These are phyloP conservation scores for Lentinula aciculospora DNA, from an alignment of 768 basidiomycete genomes.

Conservation along the genomic window DNA sequence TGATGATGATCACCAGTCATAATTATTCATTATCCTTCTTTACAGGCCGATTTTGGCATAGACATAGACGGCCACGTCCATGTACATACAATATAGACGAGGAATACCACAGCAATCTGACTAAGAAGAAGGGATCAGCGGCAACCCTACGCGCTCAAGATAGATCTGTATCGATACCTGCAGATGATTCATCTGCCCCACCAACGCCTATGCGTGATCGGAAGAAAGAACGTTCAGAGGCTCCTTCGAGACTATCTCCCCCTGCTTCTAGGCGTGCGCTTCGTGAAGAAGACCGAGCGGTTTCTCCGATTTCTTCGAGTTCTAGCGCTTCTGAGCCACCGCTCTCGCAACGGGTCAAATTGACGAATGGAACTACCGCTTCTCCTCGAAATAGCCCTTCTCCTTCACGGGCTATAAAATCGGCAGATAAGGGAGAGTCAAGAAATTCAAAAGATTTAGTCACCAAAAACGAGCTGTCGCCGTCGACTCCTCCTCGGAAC, in stretches of 20 bases:
- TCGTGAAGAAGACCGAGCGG: constrained; percentile 46
- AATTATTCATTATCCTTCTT: constrained; percentile 8
- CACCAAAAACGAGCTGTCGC: background rate
- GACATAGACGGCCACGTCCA: constrained; percentile 76
- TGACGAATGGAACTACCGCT: constrained; percentile 39
- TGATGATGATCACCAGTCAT: background rate
- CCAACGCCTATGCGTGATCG: constrained; percentile 46
- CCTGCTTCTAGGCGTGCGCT: constrained; percentile 20
- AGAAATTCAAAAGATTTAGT: background rate
- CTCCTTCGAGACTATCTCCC: constrained; percentile 21
- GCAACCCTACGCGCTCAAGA: constrained; percentile 43
- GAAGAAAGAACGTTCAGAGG: constrained; percentile 30
- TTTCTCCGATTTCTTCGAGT: constrained; percentile 66
- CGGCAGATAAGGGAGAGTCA: constrained; percentile 9
- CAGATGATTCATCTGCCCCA: constrained; percentile 35
- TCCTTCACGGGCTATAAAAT: constrained; percentile 17
- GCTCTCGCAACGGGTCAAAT: constrained; percentile 60
- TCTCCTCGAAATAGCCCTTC: constrained; percentile 10
- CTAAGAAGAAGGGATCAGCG: constrained; percentile 55
- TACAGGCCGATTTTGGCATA: constrained; percentile 85
- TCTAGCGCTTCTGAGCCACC: constrained; percentile 75
- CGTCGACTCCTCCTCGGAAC: background rate
- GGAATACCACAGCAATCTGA: constrained; percentile 58
- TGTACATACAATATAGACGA: constrained; percentile 76
- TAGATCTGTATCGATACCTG: constrained; percentile 31